Evolutionary conservation across 2,329 filamentous ascomycete species (phyloP).

Genomic region (Conoideocrella luteorostrata): DNA sequence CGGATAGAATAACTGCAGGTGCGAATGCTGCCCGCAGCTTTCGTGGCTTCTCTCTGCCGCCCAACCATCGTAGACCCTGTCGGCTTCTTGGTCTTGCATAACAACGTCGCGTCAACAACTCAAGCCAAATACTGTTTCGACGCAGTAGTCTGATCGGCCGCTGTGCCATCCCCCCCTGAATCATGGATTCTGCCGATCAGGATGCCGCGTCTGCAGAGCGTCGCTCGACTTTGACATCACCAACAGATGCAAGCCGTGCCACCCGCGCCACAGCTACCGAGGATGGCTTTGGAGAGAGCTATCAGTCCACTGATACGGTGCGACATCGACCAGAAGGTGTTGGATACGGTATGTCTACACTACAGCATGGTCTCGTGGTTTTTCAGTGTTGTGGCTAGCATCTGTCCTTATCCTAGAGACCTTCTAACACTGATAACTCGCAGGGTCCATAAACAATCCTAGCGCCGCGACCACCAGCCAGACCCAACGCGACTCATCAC

Average conservation of each 20-base stretch:
- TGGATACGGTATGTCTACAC: constrained; percentile 50
- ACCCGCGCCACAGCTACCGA: constrained; percentile 30
- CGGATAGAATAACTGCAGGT: neutral
- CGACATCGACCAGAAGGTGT: constrained; percentile 47
- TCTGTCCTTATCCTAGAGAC: too few relatives aligned
- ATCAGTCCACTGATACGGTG: constrained; percentile 54
- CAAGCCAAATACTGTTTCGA: neutral
- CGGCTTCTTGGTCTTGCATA: neutral
- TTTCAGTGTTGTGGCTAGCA: too few relatives aligned
- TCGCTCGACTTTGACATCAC: constrained; percentile 35
- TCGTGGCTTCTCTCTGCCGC: neutral
- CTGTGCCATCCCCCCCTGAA: constrained; percentile 10
- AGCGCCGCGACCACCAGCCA: constrained; percentile 20
- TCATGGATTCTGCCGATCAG: constrained; percentile 38
- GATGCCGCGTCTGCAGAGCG: constrained; percentile 29
- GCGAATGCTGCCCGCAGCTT: neutral
- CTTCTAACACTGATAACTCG: neutral
- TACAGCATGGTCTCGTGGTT: too few relatives aligned
- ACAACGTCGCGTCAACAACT: neutral
- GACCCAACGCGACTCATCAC: constrained; percentile 29
- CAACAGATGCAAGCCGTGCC: constrained; percentile 42
- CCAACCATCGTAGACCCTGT: neutral
- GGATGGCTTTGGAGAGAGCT: constrained; percentile 45
- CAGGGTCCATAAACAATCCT: constrained; percentile 14
- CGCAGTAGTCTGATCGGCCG: constrained; percentile 8